Evolutionary conservation across 2,329 filamentous ascomycete species (phyloP).

Genomic region (Pseudocercospora musae): DNA sequence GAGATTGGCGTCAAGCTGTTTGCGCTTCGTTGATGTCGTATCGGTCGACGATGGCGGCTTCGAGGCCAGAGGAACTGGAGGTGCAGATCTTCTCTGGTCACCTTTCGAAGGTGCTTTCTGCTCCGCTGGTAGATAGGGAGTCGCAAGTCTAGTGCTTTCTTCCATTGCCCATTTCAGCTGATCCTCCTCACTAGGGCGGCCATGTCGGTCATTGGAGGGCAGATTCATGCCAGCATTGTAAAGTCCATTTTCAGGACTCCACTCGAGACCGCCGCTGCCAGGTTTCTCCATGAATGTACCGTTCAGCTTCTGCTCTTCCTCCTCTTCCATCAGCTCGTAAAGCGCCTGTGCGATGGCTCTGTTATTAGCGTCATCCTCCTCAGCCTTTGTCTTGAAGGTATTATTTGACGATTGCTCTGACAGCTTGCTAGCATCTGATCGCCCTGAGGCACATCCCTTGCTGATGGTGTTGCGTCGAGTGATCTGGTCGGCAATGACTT

Average conservation of each 20-base stretch:
- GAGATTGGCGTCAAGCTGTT: not conserved
- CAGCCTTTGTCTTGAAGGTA: constrained; percentile 77
- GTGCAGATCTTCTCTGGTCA: not conserved
- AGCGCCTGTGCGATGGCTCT: constrained; percentile 79
- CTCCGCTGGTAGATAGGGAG: not conserved
- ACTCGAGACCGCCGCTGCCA: constrained; percentile 42
- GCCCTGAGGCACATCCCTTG: constrained; percentile 72
- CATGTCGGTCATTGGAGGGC: not conserved
- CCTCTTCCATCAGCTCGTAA: constrained; percentile 82
- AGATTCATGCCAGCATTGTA: constrained; percentile 26
- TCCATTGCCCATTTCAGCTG: constrained; percentile 38
- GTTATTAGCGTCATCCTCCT: constrained; percentile 87
- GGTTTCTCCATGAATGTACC: constrained; percentile 57
- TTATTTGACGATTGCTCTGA: constrained; percentile 64
- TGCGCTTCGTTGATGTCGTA: constrained; percentile 1
- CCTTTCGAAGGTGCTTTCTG: not conserved
- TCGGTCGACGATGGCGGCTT: not conserved
- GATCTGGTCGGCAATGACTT: constrained; percentile 68
- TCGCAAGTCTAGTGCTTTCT: constrained; percentile 26
- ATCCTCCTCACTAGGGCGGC: constrained; percentile 34
- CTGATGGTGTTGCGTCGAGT: constrained; percentile 63
- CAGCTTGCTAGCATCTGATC: constrained; percentile 63
- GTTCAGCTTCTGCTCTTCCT: constrained; percentile 53
- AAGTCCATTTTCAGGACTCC: constrained; percentile 38
- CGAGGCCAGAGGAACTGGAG: not conserved